phyloP scores from a whole-genome alignment of 1,284 basidiomycete genomes.

The Afroboletus lepidellus region DNA sequence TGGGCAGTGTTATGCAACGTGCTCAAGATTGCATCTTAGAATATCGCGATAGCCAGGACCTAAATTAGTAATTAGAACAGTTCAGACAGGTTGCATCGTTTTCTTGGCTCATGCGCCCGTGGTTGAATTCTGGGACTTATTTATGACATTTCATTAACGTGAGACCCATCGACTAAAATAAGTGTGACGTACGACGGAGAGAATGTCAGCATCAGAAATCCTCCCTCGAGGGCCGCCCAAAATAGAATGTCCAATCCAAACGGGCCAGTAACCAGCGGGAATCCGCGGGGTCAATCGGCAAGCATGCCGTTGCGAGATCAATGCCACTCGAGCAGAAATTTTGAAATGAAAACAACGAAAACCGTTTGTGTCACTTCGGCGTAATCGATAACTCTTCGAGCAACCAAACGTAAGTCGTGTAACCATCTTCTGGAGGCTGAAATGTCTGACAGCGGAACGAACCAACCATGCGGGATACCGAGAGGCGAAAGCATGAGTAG shows the following conservation, averaged over 20 bases:
- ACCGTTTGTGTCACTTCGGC: background rate
- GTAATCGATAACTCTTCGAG: constrained; percentile 4
- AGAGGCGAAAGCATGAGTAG: constrained; percentile 32
- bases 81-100: background rate
- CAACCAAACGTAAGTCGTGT: constrained; percentile 10
- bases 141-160: constrained; percentile 3
- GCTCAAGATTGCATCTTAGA: background rate
- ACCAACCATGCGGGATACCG: constrained; percentile 40
- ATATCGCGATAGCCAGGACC: background rate
- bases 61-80: background rate
- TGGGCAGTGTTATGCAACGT: background rate
- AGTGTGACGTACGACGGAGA: constrained; percentile 16
- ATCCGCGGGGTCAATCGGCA: too few relatives aligned
- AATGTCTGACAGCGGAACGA: constrained; percentile 68
- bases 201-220: background rate
- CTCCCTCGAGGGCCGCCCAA: background rate
- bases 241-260: background rate
- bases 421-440: background rate
- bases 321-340: background rate
- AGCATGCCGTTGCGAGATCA: too few relatives aligned
- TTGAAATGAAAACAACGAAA: background rate
- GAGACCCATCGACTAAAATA: constrained; percentile 2
- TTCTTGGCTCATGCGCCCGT: background rate
- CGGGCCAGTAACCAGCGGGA: background rate
- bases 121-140: background rate